phyloP scores from a whole-genome alignment of 2,329 filamentous ascomycete genomes.

The Botrytis elliptica region DNA sequence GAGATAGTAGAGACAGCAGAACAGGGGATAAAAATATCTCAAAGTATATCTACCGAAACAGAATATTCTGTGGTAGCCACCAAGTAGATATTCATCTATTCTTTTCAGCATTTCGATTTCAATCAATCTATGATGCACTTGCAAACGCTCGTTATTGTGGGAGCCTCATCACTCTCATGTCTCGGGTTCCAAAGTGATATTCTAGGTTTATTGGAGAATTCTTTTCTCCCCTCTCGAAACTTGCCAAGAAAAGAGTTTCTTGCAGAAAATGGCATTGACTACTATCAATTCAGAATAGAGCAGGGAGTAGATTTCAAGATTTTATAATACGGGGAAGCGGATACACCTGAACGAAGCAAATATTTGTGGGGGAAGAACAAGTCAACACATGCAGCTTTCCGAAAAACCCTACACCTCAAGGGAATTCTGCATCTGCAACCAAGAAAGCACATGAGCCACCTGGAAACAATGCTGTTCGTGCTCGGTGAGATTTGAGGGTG shows the following conservation, averaged over 20 bases:
- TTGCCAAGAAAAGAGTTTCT: neutral
- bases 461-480: neutral
- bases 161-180: neutral
- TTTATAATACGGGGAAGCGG: neutral
- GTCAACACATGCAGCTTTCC: neutral
- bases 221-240: neutral
- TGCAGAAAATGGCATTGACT: neutral
- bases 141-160: neutral
- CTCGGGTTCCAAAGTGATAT: neutral
- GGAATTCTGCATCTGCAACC: neutral
- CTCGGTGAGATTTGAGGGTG: neutral
- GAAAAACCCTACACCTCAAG: neutral
- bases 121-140: neutral
- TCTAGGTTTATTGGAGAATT: neutral
- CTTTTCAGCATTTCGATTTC: accelerated
- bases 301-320: neutral
- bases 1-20: neutral
- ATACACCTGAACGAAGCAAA: neutral
- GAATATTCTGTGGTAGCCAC: neutral
- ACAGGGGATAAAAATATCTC: neutral
- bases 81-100: neutral
- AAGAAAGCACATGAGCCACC: neutral
- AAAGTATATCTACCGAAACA: neutral
- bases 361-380: neutral
- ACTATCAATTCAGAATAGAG: neutral